Evolutionary conservation across 2,329 filamentous ascomycete genomes (phyloP), one percentile per base, ranked within the genome.

Genomic region (Cryphonectria parasitica): DNA sequence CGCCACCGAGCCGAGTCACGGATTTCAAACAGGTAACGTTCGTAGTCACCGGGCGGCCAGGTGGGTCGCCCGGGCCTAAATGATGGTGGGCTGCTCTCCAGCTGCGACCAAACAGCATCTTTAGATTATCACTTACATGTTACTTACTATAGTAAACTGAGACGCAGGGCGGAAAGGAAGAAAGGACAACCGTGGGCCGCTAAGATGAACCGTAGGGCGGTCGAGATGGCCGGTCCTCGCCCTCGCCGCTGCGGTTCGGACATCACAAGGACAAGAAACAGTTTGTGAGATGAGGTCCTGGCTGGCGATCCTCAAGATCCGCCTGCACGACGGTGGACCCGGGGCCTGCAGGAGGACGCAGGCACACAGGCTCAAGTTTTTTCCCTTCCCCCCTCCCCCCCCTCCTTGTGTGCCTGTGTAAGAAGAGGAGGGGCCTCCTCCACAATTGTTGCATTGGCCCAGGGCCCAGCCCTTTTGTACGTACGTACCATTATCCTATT

Each of bases 41-140:
- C 41, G 60, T 36, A 67, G 64, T 63, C 64, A 67, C 61, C 70
- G 68, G 70, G 68, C 68, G 60, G 70, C 58, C 60, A 61, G 68
- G 68, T 69, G 67, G 70, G 62, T 68, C 70, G 52, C 22, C 58
- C 70, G 52, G 67, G 49, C 45, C 45, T 19, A 49, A 39, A 61
- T 54, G 70, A 62, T 43, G 64, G 67, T 54, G 58, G 68, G 65
- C 45, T 67, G n/a, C n/a, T 36, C 43, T 49, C 17, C 43, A 36
- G 36, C n/a, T n/a, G 56, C 17, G 39, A 64, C 39, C 31, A 66
- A 56, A 31, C 31, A 34, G 49, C 31, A 8, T n/a, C 22, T 31
- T 28, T 11, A 65, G 28, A 65, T 31, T 31, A 25, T 49, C 61
- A 64, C 3, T 39, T 39, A 41, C 22, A 28, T 28, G n/a, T 31